Base-by-base conservation (phyloP, 2,329 filamentous ascomycete species). In the Aspergillus neotritici region DNA sequence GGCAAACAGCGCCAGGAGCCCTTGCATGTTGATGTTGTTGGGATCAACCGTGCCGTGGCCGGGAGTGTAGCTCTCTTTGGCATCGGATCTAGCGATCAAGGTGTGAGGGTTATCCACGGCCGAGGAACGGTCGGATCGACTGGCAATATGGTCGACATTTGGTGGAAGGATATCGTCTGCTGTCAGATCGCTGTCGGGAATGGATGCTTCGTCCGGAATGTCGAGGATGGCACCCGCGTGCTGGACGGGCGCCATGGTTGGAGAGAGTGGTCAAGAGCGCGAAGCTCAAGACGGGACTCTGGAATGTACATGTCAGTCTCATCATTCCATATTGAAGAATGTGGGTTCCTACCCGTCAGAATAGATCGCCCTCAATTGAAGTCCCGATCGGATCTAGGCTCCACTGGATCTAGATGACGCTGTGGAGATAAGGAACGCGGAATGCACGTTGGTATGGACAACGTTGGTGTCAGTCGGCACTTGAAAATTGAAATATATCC, bases 1-100 rank as follows among this genome's bases (percentile, higher is more conserved):
- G 9, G 86, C 91, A 62, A 97, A 95, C 1, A 97, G 73, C 1
- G 84, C 83, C 61, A 97, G 86, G 56, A 95, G 81, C 46, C 82
- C 86, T 41, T 68, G 63, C 64, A 72, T 74, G 46, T 74, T 73
- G 50, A 74, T 71, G 35, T 57, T 54, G 11, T 55, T 49, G 0
- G 71, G 71, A 43, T 65, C 50, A 10, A 74, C 53, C 1, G 68
- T 56, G 28, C 71, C 71, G 33, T 60, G 40, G 10, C 68, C 67
- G 14, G 60, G 60, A 9, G 42, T 28, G 21, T 54, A 52, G 30
- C 56, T 52, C 3, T 46, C 44, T 6, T 57, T 48, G 7, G 52
- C 40, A 10, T 57, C 59, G 8, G 54, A 39, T 28, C 67, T 61
- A 31, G 57, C 52, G 5, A 52, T 46, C 10, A 70, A 52, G 5